A percentile compares a stretch with the other conserved stretches of the same genome.
phyloP scores from a whole-genome alignment of 306 rosid genomes.

The Vicia sativa region DNA sequence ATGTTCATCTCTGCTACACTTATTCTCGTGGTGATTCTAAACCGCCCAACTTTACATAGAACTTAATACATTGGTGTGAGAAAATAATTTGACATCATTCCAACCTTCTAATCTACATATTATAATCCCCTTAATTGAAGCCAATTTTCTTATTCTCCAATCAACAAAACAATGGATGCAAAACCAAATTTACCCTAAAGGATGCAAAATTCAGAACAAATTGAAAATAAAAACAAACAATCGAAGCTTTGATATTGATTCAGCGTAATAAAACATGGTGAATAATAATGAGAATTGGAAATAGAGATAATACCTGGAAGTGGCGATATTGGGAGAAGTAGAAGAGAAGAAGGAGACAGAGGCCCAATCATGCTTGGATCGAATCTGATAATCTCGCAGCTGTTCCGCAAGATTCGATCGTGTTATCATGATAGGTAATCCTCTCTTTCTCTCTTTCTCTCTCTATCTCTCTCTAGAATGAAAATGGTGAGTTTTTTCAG shows the following conservation, averaged over 20 bases:
- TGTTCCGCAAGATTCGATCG: constrained; percentile 99
- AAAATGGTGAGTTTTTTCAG: constrained; percentile 41
- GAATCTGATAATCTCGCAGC: constrained; percentile 96
- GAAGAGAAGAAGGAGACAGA: constrained; percentile 97
- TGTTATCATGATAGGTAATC: constrained; percentile 67
- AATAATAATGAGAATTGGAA: not conserved
- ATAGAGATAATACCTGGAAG: constrained; percentile 91
- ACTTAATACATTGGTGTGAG: not conserved
- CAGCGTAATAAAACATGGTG: not conserved
- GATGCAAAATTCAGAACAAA: not conserved
- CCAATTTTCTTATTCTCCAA: constrained; percentile 10
- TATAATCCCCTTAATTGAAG: constrained; percentile 16
- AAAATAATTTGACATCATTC: constrained; percentile 7
- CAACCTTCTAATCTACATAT: constrained; percentile 1
- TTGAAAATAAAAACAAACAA: not conserved
- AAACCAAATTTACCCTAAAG: not conserved
- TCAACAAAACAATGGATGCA: constrained; percentile 10
- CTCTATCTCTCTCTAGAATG: constrained; percentile 27
- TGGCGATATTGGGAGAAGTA: constrained; percentile 68
- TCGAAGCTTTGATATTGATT: not conserved
- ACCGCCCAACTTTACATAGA: not conserved
- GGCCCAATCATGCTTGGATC: constrained; percentile 99
- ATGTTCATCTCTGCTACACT: too few relatives aligned
- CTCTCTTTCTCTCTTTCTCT: constrained; percentile 25
- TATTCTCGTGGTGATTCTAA: too few relatives aligned